Evolutionary conservation across 2,329 filamentous ascomycete species (phyloP).

Genomic region (Tolypocladium endophyticum): DNA sequence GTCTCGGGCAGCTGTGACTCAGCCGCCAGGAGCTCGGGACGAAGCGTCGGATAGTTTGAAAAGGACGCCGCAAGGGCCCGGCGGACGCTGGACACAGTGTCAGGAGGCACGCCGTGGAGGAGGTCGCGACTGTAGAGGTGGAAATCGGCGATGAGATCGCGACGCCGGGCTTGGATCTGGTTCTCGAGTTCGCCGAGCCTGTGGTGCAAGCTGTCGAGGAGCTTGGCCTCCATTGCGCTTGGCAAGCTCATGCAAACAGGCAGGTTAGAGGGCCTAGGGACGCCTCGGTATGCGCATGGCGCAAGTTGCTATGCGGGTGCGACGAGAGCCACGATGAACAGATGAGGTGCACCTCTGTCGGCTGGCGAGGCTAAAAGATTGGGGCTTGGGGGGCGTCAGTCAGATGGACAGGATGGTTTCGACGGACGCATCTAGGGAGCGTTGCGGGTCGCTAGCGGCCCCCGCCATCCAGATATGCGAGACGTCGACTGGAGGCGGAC

Average conservation of each 20-base stretch:
- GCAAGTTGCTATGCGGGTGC: conserved; percentile 14
- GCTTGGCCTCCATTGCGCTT: conserved; percentile 29
- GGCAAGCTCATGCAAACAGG: conserved; percentile 17
- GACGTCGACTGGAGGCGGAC: not conserved
- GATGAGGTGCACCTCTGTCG: not conserved
- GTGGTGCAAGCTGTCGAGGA: conserved; percentile 40
- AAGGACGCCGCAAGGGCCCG: conserved; percentile 34
- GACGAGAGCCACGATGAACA: not conserved
- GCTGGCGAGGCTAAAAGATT: conserved; percentile 1
- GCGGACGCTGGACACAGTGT: conserved; percentile 35
- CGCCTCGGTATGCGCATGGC: conserved; percentile 26
- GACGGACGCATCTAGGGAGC: not conserved
- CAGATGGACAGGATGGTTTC: not conserved
- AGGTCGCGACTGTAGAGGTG: conserved; percentile 40
- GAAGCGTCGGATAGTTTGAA: conserved; percentile 34
- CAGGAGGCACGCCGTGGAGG: conserved; percentile 34
- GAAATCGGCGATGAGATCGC: conserved; percentile 47
- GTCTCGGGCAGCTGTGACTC: conserved; percentile 22
- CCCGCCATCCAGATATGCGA: not conserved
- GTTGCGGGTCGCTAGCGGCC: not conserved
- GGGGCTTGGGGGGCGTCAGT: conserved; percentile 1
- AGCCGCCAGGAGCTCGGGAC: conserved; percentile 22
- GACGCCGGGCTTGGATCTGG: conserved; percentile 45
- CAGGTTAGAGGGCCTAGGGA: conserved; percentile 11
- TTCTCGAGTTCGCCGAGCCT: conserved; percentile 46